Evolutionary conservation across 169 alveolate species (phyloP).

Genomic region (Cryptosporidium felis): DNA sequence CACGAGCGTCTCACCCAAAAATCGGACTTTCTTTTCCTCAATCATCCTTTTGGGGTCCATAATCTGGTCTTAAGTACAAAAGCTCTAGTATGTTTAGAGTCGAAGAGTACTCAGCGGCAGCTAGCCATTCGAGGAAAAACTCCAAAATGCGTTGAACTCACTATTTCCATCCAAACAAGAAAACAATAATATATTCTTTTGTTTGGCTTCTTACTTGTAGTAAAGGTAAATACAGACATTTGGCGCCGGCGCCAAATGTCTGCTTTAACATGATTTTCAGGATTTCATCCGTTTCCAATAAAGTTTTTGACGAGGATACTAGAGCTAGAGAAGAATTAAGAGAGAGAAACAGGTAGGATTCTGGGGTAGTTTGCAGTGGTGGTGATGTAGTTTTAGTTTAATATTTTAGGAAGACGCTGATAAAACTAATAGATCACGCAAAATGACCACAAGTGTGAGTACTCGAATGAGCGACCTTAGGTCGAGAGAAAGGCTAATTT

Average conservation of each 20-base stretch:
- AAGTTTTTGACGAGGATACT: neutral
- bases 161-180: neutral
- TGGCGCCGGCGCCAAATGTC: conserved; percentile 7
- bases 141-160: neutral
- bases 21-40: conserved; percentile 2
- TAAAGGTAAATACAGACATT: conserved; percentile 11
- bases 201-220: neutral
- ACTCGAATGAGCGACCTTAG: neutral
- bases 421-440: too few relatives aligned
- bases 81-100: too few relatives aligned
- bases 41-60: neutral
- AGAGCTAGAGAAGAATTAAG: neutral
- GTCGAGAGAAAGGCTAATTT: conserved; percentile 43
- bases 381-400: too few relatives aligned
- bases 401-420: too few relatives aligned
- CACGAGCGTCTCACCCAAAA: neutral
- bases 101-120: neutral
- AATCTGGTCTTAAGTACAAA: too few relatives aligned
- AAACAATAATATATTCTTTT: neutral
- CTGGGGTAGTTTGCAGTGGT: too few relatives aligned
- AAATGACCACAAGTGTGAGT: too few relatives aligned
- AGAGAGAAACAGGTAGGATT: neutral
- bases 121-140: neutral
- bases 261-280: neutral
- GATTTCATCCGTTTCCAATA: neutral